A percentile compares a stretch with the other conserved stretches of the same genome.
These are phyloP conservation scores for Nakataea oryzae DNA, from an alignment of 2,329 filamentous ascomycete species.

Conservation along the genomic window DNA sequence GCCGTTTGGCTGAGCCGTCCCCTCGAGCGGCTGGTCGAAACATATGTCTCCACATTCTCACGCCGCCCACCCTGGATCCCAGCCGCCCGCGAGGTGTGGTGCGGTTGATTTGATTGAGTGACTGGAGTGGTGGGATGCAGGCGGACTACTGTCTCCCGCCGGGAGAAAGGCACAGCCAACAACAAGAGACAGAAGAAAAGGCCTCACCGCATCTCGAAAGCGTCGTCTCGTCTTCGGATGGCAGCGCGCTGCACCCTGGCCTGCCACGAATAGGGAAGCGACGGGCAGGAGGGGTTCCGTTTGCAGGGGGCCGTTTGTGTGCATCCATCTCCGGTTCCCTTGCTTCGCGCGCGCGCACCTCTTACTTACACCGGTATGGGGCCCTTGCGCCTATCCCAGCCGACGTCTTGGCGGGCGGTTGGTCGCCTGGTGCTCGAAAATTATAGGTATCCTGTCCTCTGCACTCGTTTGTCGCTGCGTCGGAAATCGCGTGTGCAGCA, in stretches of 20 bases:
- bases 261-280: background rate
- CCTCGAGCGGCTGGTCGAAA: background rate
- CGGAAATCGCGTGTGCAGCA: background rate
- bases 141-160: background rate
- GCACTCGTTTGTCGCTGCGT: background rate
- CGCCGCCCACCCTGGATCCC: background rate
- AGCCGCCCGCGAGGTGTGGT: too few relatives aligned
- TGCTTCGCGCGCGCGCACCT: background rate
- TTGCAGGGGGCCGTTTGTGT: background rate
- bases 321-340: background rate
- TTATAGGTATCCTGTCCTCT: background rate
- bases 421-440: background rate
- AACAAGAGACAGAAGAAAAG: background rate
- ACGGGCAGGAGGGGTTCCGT: background rate
- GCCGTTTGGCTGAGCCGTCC: slow-evolving; percentile 2
- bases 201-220: background rate
- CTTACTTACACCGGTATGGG: background rate
- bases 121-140: background rate
- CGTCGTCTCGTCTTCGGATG: background rate
- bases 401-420: background rate
- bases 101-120: background rate
- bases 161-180: background rate
- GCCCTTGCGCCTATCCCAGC: background rate
- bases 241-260: background rate
- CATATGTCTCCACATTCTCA: background rate